These are phyloP conservation scores for Rubroshorea leprosula DNA, from an alignment of 345 rosid species.

Conservation along the genomic window DNA sequence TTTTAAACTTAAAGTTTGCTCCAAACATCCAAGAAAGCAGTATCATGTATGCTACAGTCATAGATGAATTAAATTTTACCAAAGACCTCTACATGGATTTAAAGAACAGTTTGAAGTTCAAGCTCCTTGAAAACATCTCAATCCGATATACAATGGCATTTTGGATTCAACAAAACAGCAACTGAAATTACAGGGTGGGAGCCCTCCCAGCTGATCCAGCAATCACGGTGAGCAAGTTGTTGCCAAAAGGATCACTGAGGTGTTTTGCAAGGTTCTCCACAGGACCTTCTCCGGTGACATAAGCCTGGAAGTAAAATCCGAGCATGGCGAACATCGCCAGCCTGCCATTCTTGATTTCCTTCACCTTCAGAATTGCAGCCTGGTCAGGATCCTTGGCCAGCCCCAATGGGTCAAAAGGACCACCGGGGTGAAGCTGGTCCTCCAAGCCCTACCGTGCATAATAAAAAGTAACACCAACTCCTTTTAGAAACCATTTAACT, in stretches of 20 bases:
- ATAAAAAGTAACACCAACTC: not conserved
- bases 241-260: slow-evolving; percentile 93
- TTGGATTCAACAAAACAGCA: slow-evolving; percentile 6
- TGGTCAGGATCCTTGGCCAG: slow-evolving; percentile 33
- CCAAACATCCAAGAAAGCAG: too few relatives aligned
- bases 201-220: slow-evolving; percentile 76
- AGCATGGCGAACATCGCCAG: slow-evolving; percentile 46
- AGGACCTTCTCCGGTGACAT: slow-evolving; percentile 43
- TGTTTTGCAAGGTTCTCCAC: slow-evolving; percentile 69
- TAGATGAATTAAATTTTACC: too few relatives aligned
- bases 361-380: slow-evolving; percentile 37
- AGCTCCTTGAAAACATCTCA: slow-evolving; percentile 18
- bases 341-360: slow-evolving; percentile 42
- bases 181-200: slow-evolving; percentile 72
- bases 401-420: slow-evolving; percentile 30
- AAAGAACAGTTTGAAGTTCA: too few relatives aligned
- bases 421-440: slow-evolving; percentile 97
- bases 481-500: not conserved
- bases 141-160: slow-evolving; percentile 21
- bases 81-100: too few relatives aligned
- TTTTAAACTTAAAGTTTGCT: too few relatives aligned
- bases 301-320: slow-evolving; percentile 47
- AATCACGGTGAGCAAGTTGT: slow-evolving; percentile 95
- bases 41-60: too few relatives aligned
- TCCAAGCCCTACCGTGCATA: slow-evolving; percentile 46